A percentile compares a stretch with the other conserved stretches of the same genome.
These are phyloP conservation scores for Lachnellula occidentalis DNA, from an alignment of 2,329 filamentous ascomycete species.

Conservation along the genomic window DNA sequence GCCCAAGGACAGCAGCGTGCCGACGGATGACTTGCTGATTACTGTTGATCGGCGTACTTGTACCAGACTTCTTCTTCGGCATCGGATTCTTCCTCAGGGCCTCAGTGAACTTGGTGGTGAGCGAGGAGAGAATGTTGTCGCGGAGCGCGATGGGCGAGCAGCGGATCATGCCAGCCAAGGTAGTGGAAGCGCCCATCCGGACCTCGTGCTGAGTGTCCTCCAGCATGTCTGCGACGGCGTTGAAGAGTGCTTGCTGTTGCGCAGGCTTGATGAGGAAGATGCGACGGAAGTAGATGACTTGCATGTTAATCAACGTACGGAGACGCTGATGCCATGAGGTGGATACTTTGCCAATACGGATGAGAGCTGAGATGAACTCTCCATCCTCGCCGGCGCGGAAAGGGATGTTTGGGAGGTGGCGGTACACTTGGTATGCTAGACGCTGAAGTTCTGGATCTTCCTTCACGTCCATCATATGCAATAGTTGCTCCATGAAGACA, in stretches of 20 bases:
- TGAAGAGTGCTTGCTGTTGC: slow-evolving; percentile 77
- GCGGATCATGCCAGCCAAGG: slow-evolving; percentile 93
- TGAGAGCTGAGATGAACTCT: slow-evolving; percentile 77
- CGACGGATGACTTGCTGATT: slow-evolving; percentile 75
- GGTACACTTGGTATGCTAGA: slow-evolving; percentile 93
- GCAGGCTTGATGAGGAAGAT: slow-evolving; percentile 75
- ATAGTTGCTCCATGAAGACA: slow-evolving; percentile 81
- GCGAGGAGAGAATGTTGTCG: slow-evolving; percentile 65
- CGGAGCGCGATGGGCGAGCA: slow-evolving; percentile 83
- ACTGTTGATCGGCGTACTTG: slow-evolving; percentile 63
- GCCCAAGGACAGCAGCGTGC: slow-evolving; percentile 85
- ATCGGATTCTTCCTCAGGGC: slow-evolving; percentile 80
- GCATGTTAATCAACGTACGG: slow-evolving; percentile 94
- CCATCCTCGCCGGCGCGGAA: slow-evolving; percentile 82
- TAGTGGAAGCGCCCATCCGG: slow-evolving; percentile 84
- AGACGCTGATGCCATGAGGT: slow-evolving; percentile 93
- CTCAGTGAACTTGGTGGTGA: slow-evolving; percentile 74
- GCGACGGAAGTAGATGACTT: slow-evolving; percentile 95
- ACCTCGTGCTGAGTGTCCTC: slow-evolving; percentile 90
- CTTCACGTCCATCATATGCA: slow-evolving; percentile 99
- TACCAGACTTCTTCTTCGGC: slow-evolving; percentile 65
- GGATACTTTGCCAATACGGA: slow-evolving; percentile 79
- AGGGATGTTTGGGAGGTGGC: slow-evolving; percentile 91
- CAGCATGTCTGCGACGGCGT: slow-evolving; percentile 93
- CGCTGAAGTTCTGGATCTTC: slow-evolving; percentile 95